These are phyloP conservation scores for Boletus austroedulis DNA, from an alignment of 1,284 basidiomycete genomes.

Conservation along the genomic window DNA sequence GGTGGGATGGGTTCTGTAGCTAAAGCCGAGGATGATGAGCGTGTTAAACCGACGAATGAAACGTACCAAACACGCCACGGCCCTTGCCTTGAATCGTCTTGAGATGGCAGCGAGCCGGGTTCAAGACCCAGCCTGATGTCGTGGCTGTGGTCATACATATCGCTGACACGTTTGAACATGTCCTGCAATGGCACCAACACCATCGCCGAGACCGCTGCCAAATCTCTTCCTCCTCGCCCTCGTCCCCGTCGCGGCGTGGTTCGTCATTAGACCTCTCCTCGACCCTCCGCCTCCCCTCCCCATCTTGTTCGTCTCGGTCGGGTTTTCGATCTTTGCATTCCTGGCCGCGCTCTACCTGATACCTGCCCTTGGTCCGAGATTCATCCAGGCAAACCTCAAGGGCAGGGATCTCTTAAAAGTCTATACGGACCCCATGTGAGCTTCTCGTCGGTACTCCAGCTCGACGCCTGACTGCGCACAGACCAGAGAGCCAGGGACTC, in stretches of 20 bases:
- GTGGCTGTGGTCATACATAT: too few species aligned
- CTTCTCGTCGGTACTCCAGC: conserved; percentile 13
- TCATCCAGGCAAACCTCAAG: conserved; percentile 73
- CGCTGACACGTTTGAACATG: background rate
- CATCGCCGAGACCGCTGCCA: conserved; percentile 51
- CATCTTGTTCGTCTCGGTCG: conserved; percentile 68
- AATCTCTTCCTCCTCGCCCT: conserved; percentile 52
- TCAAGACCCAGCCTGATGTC: conserved; percentile 21
- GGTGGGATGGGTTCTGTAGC: conserved; percentile 59
- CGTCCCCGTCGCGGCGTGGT: conserved; percentile 66
- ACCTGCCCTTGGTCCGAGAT: conserved; percentile 70
- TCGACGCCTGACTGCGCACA: conserved; percentile 33
- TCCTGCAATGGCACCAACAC: conserved; percentile 25
- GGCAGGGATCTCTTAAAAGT: conserved; percentile 82
- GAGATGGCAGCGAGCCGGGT: conserved; percentile 21
- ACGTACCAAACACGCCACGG: conserved; percentile 61
- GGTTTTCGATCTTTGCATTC: conserved; percentile 79
- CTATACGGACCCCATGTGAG: conserved; percentile 70
- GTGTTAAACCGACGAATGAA: background rate
- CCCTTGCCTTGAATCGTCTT: conserved; percentile 48
- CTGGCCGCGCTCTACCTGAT: conserved; percentile 70
- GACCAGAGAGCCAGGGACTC: conserved; percentile 92
- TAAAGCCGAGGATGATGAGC: conserved; percentile 25
- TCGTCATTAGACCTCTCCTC: conserved; percentile 64
- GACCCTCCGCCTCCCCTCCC: conserved; percentile 67